Base-by-base conservation (phyloP, 2,329 filamentous ascomycete genomes). In the Alternaria arbusti region DNA sequence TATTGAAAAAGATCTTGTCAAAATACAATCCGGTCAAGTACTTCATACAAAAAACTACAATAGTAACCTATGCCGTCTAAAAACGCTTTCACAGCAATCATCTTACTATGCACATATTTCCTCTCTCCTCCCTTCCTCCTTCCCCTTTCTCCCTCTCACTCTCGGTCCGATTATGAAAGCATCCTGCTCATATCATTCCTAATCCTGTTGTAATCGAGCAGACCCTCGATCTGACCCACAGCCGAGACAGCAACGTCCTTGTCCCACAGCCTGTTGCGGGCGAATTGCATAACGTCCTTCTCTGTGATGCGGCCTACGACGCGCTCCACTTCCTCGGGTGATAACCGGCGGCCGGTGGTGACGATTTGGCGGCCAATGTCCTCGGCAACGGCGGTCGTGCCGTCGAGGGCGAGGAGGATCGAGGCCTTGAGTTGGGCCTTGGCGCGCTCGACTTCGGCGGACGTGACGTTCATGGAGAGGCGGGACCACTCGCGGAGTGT, bases 391-490 rank as follows among this genome's bases (percentile, higher is more conserved):
- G 96, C 94, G 52, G 96, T 98, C 79, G 96, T 98, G 82, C 94
- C 96, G 82, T 99, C 96, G 30, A 99, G 93, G 57, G 94, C 97
- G 71, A 99, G 90, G 67, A 99, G 92, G 78, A 99, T 94, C 59
- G 94, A 97, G 67, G 96, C 96, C 89, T 99, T 99, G 77, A 99
- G 91, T 86, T 99, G 96, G 70, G 96, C 93, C 89, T 99, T 99
- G 83, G 96, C 96, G 74, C 96, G 95, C 89, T 99, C 96, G 66
- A 94, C 92, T 86, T 99, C 96, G 71, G 94, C 90, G 79, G 93
- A 88, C 78, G 87, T 90, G 76, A 99, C 96, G 83, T 90, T 92
- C 86, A 90, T 90, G 77, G 92, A 96, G 69, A 99, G 90, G 75
- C 96, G 93, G 76, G 95, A 93, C 96, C 96, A 99, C 87, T 99